Base-by-base conservation (phyloP, 179 eudicot species). In the Sideroxylon spinosum region DNA sequence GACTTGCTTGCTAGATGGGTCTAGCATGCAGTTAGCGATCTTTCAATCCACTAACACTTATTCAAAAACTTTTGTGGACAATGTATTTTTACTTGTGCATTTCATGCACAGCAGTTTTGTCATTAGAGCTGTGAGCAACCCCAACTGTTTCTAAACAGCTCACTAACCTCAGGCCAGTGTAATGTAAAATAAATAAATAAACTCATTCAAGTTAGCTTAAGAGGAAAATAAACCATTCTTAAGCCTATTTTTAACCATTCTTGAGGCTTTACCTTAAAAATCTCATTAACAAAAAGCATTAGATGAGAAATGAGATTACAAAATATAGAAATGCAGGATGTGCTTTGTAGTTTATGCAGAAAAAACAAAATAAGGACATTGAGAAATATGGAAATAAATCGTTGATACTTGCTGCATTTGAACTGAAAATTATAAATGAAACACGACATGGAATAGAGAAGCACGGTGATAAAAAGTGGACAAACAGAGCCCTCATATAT, bases 31-130 rank as follows among this genome's bases (percentile, higher is more conserved):
- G 16, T 29, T 61, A 44, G 8, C 17, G 16, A 28, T n/a, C 76
- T 55, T 72, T 9, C 62, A 72, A 49, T 26, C 13, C 74, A 25
- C n/a, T 26, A 55, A 32, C 63, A 26, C 26, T 72, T 7, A 28
- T 61, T 19, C 56, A 73, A 32, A 73, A 26, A 48, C 76, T 73
- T 55, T 19, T 32, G 61, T 3, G 6, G 65, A 64, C 19, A 73
- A 25, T 29, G 22, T 29, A 1, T 16, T 52, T 53, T 28, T 55
- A n/a, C 25, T 29, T 25, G 7, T 29, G 4, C 50, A 73, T 73
- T 19, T 73, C 62, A 59, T 57, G 50, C 49, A 29, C 76, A 56
- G 65, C 50, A 29, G 64, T 57, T 73, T 55, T 29, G 14, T 57
- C 50, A 56, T 17, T 28, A 57, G 46, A 5, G 46, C 17, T 10